These are phyloP conservation scores for Penstemon eatonii DNA, from an alignment of 257 asterid species.

Conservation along the genomic window DNA sequence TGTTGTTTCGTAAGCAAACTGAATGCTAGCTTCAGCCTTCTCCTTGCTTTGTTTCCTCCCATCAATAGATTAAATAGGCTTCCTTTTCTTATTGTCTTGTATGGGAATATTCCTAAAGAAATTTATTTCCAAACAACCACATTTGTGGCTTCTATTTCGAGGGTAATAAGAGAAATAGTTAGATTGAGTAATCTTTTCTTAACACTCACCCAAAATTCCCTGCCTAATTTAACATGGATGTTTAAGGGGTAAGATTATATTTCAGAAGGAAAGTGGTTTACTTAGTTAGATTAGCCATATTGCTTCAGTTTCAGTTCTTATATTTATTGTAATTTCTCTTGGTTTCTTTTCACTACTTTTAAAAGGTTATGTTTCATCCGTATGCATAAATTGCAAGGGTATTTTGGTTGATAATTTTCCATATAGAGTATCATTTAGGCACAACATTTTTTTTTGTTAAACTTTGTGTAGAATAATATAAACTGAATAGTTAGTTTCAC, in stretches of 20 bases:
- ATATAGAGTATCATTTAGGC: too few relatives aligned
- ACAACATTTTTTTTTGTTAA: too few relatives aligned
- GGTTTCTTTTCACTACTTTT: too few relatives aligned
- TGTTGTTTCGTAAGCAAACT: neutral
- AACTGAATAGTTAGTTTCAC: too few relatives aligned
- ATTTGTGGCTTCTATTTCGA: conserved; percentile 11
- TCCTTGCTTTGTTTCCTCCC: neutral
- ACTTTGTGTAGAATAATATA: too few relatives aligned
- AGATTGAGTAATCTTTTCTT: neutral
- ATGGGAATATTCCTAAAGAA: neutral
- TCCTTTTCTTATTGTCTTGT: neutral
- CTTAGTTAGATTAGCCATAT: too few relatives aligned
- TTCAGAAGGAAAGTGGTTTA: too few relatives aligned
- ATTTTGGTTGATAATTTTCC: too few relatives aligned
- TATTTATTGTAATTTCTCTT: too few relatives aligned
- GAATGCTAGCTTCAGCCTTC: neutral
- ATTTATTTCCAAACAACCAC: neutral
- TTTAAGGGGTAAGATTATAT: neutral
- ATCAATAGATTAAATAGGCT: neutral
- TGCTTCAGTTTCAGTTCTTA: too few relatives aligned
- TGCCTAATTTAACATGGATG: neutral
- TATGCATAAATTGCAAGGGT: too few relatives aligned
- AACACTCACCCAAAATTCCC: neutral
- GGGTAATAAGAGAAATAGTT: neutral
- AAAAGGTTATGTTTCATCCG: too few relatives aligned